Conservation (phyloP, 441 rosid genomes). For the Arabidopsis hybrid region DNA sequence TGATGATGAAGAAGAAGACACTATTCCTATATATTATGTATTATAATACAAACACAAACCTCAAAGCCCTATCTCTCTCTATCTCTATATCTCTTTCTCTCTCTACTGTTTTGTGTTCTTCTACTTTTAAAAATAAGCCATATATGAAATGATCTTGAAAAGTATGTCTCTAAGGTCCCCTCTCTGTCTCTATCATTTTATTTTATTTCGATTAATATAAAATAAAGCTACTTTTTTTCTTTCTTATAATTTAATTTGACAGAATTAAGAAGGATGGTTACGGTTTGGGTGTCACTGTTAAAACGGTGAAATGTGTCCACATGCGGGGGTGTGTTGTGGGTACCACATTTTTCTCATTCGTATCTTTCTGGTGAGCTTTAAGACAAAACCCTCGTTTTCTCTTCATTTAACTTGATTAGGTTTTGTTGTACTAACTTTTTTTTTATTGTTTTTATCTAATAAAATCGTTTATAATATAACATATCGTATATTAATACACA, state of each 20-base stretch:
- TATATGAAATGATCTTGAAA: conserved; percentile 38
- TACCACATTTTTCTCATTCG: conserved; percentile 41
- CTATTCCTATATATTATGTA: conserved; percentile 16
- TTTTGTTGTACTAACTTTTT: conserved; percentile 42
- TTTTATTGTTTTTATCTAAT: no score
- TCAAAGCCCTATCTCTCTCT: conserved; percentile 39
- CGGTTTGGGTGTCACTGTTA: conserved; percentile 51
- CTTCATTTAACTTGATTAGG: conserved; percentile 44
- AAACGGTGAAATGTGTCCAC: conserved; percentile 51
- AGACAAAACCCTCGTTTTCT: conserved; percentile 51
- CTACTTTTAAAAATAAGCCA: conserved; percentile 28
- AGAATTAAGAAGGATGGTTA: conserved; percentile 40
- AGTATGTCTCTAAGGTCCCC: conserved; percentile 38
- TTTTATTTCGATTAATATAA: background rate
- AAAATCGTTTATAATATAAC: background rate
- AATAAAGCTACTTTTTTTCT: background rate
- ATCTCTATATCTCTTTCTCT: conserved; percentile 9
- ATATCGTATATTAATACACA: no score
- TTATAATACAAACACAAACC: conserved; percentile 42
- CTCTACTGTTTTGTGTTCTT: conserved; percentile 36
- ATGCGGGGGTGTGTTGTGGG: conserved; percentile 44
- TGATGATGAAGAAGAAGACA: conserved; percentile 39
- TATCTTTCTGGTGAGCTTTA: conserved; percentile 46
- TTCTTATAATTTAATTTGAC: conserved; percentile 6
- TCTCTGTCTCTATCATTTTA: conserved; percentile 11